Evolutionary conservation across 345 rosid genomes (phyloP), one percentile per base, ranked within the genome.

Genomic region (Dovyalis caffra): DNA sequence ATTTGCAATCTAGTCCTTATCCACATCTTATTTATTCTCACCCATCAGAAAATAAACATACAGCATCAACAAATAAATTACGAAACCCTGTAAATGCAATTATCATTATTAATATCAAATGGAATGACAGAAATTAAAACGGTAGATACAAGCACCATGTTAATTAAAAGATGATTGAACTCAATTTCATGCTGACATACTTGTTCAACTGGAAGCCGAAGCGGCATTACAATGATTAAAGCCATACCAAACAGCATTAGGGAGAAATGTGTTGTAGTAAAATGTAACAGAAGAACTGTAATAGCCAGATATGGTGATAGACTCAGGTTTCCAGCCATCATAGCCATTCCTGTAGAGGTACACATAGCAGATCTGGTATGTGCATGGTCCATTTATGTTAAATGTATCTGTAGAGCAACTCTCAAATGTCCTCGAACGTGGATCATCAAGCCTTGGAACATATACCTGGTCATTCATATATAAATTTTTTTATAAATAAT

Each of bases 291-390:
- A 60, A 51, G 60, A 81, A 21, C 82, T 57, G 51, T 87, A 67
- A 12, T 80, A 60, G 28, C 92, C 85, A 43, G 74, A 86, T 32
- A 93, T 77, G 15, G 82, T 81, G 74, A 90, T 83, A 20, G 81
- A 81, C 66, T 83, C 85, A 0, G 97, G 98, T 57, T 86, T 81
- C 98, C 97, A 93, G 14, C 93, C 91, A 74, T 91, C 95, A 28
- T 66, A 63, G 56, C 93, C 92, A 29, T 74, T 76, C 69, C 86
- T 84, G 71, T 86, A 78, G 65, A 91, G 71, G 74, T 85, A 90
- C n/a, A 90, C 62, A 69, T 82, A 89, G 77, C 97, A 90, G 4
- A 90, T 28, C 25, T 86, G 89, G 72, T 83, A 76, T 43, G 88
- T 74, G 77, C 97, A 89, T 1, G 90, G 95, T 5, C 98, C 95